Base-by-base conservation (phyloP, 108 stramenopile genomes). In the Aurantiochytrium sp. region DNA sequence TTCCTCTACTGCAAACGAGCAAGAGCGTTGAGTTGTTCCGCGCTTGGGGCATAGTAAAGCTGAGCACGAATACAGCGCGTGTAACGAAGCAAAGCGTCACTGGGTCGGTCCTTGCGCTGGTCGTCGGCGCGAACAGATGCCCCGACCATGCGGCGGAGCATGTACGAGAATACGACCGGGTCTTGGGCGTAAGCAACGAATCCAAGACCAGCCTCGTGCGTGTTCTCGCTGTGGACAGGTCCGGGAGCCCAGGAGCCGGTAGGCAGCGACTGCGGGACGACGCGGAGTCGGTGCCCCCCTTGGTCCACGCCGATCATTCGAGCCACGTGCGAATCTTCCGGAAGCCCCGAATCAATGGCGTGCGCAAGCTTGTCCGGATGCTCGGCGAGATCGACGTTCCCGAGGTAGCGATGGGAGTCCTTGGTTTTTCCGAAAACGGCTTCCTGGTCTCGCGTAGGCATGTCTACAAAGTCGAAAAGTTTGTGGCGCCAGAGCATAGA, bases 291-390 rank as follows among this genome's bases (percentile, higher is more conserved):
- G 10, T 83, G 19, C 0, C 73, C 73, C 8, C 51, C 49, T 12
- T 47, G 73, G 73, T 83, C 73, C 16, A 83, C 73, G 44, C 51
- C 51, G 51, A 83, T 83, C 49, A 83, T 53, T 5, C 73, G 73
- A 5, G 73, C 73, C 8, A 83, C 51, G 73, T 83, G 73, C 44
- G 73, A 83, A 12, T 83, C 51, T n/a, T 47, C 73, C n/a, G 73
- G 73, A 53, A 83, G 73, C 0, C 73, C 73, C 23, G 44, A 47
- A n/a, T 83, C 73, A 53, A 83, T 23, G 16, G 73, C 73, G 51
- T 83, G 51, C 28, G 73, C 73, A 44, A 83, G 73, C 73, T 83
- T 83, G 73, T 83, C 73, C 0, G 73, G 73, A 25, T 83, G 49
- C 49, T 53, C 5, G 10, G 21, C 73, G 1, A 83, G 51, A n/a